Base-by-base conservation (phyloP, 371 early-diverging fungal species). In the Capniomyces stellatus region DNA sequence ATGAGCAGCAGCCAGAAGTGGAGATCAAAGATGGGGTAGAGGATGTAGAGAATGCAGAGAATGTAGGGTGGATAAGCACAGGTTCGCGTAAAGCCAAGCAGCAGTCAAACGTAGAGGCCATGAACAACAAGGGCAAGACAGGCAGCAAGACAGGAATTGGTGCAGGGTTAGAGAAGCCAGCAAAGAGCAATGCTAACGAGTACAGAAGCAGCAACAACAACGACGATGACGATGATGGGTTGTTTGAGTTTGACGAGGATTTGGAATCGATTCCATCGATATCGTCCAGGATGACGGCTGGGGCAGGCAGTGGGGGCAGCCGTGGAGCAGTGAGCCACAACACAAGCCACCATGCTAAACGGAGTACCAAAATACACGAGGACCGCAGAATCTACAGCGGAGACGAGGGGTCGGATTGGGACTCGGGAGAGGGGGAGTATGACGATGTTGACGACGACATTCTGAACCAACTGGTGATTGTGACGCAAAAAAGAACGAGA, bases 401-500 rank as follows among this genome's bases (percentile, higher is more conserved):
- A 22, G 67, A 69, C 24, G 67, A 63, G 13, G 60, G 42, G 52
- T 55, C 59, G 49, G 63, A 63, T 54, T 67, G 64, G 62, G 53
- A 51, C 47, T 64, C 63, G n/a, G n/a, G n/a, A n/a, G 58, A 59
- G 27, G 67, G 70, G 27, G 78, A 78, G 29, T 76, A 74, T 39
- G 79, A 79, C 54, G 70, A 73, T 23, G 55, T 72, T 10, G 90
- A 88, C 55, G 91, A 92, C 56, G 92, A 91, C 2, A 80, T 78
- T 27, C 78, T 92, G 28, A 87, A 83, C 46, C 75, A 83, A 29
- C 75, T 92, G 55, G 71, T 93, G 71, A 89, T 93, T 71, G 91
- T 93, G 46, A 89, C 92, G 29, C 89, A 87, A 65, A 81, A 81
- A 55, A 70, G 67, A 19, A 80, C 79, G 41, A 71, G 74, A 53